Conservation (phyloP, 495 filamentous ascomycete genomes). For the Xylaria grammica region DNA sequence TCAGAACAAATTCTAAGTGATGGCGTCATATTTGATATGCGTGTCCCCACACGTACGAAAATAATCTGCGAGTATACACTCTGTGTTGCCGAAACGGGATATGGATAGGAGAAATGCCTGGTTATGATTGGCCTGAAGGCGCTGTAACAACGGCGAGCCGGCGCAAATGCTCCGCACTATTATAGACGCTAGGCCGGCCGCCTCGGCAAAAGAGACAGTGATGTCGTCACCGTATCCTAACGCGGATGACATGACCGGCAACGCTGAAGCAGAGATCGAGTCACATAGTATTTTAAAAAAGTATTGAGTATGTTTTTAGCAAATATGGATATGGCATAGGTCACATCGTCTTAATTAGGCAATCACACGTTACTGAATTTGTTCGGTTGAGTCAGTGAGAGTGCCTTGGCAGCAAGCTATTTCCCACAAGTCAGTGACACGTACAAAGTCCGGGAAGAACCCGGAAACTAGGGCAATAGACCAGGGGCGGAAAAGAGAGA, state of each 20-base stretch:
- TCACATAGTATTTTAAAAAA: not conserved
- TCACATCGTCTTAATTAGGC: not conserved
- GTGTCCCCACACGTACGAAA: no score
- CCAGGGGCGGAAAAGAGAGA: no score
- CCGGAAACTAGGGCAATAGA: no score
- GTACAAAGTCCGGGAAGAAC: no score
- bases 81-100: conserved; percentile 14
- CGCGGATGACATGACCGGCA: not conserved
- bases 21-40: conserved; percentile 16
- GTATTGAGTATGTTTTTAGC: not conserved
- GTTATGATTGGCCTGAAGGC: not conserved
- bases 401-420: not conserved
- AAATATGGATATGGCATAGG: not conserved
- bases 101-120: not conserved
- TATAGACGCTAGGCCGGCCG: not conserved
- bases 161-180: conserved; percentile 17
- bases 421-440: no score
- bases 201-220: not conserved
- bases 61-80: no score
- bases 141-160: not conserved
- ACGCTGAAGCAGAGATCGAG: not conserved
- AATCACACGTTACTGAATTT: not conserved
- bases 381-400: not conserved
- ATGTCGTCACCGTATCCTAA: conserved; percentile 8
- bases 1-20: not conserved